Evolutionary conservation across 2,329 filamentous ascomycete species (phyloP), one percentile per base, ranked within the genome.

Genomic region (Tolypocladium amazonense): DNA sequence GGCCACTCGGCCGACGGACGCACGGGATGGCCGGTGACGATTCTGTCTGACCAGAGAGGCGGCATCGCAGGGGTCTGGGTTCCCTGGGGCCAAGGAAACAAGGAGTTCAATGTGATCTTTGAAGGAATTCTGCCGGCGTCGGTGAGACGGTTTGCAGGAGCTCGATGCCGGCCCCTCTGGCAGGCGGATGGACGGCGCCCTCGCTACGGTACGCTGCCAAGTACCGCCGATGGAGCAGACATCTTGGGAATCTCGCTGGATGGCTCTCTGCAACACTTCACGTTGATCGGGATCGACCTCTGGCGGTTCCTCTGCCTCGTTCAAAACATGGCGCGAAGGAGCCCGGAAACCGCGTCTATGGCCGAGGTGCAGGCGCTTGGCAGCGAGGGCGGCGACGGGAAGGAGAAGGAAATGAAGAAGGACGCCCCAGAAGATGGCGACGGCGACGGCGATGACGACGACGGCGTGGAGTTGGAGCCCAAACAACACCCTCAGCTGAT

Each of bases 251-350:
- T 87, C 8, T 83, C 82, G 8, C 79, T 91, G 39, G 85, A 90
- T 66, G 90, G 90, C 1, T 84, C 86, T 0, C 67, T 92, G 30
- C 83, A 84, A 62, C 83, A 88, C 59, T 88, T 97, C 65, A 82
- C 82, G 1, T 74, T 92, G 18, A 74, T 97, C 0, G 76, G 79
- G 12, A 67, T 81, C 23, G 72, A 81, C 2, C 81, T 87, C 9
- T 89, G 88, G 83, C 79, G 80, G 8, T 77, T 96, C 4, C 77
- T 97, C 6, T 81, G 81, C 60, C 85, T 93, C 63, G 69, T 97
- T 1, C 87, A 95, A 67, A 87, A 88, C 61, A 70, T 95, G 56
- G 85, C 83, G 35, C 71, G 79, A 55, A 70, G 73, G 33, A 81
- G 79, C 33, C 67, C 71, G 8, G 64, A 68, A 4, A 71, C 85